Evolutionary conservation across 75 land plant genomes (phyloP).

Genomic region (Cunninghamia lanceolata): DNA sequence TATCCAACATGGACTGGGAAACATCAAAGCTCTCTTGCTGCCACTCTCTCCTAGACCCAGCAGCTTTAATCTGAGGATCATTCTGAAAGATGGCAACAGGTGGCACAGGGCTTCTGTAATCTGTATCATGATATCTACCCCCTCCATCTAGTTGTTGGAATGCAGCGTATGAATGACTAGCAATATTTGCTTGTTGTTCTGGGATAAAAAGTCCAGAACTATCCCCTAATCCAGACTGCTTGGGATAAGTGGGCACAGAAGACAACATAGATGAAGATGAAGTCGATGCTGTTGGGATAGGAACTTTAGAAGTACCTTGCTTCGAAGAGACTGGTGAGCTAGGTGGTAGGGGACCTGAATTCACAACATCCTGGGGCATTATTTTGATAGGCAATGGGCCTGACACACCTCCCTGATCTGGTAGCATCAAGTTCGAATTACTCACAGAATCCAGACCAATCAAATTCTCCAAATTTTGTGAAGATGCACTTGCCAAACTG

Average conservation of each 20-base stretch:
- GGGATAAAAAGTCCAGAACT: not conserved
- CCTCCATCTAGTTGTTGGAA: constrained; percentile 1
- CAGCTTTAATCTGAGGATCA: not conserved
- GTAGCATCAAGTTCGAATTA: constrained; percentile 4
- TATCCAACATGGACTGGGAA: not conserved
- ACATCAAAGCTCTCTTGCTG: constrained; percentile 5
- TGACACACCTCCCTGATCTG: not conserved
- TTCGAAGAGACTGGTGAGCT: not conserved
- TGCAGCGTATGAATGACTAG: not conserved
- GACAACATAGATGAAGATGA: constrained; percentile 1
- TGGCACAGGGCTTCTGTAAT: not conserved
- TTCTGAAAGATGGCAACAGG: not conserved
- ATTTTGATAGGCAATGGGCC: not conserved
- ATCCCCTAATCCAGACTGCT: constrained; percentile 1
- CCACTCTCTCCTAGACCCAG: constrained; percentile 2
- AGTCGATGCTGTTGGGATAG: not conserved
- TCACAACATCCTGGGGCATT: constrained; percentile 4
- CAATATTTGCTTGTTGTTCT: constrained; percentile 3
- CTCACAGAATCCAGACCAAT: not conserved
- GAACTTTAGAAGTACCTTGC: not conserved
- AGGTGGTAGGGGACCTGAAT: not conserved
- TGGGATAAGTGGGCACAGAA: not conserved
- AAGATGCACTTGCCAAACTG: not conserved
- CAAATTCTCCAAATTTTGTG: not conserved
- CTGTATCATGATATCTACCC: constrained; percentile 1